Base-by-base conservation (phyloP, 306 rosid genomes). In the Luffa aegyptiaca region DNA sequence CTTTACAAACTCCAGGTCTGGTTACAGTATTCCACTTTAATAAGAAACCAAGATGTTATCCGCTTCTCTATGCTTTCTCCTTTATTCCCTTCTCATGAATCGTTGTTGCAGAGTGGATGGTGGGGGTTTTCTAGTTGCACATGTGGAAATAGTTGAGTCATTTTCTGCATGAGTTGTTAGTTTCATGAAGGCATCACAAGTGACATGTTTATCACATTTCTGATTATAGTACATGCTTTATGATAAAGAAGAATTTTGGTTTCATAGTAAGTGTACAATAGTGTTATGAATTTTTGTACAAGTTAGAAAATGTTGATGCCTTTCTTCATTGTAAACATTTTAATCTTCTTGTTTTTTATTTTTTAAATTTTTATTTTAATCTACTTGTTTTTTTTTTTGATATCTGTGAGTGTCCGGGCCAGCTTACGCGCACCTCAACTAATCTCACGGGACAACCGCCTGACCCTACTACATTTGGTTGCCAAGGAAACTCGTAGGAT, bases 1-100 rank as follows among this genome's bases (percentile, higher is more conserved):
- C 97, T 79, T 86, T 95, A 81, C 92, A 89, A 87, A 88, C 91
- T 81, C 97, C 97, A 84, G 98, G 97, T 95, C 41, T 37, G 79
- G 51, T 20, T 45, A 11, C 77, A 79, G 17, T 69, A 3, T 13
- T 80, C 82, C 66, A 51, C 45, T 41, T 65, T 53, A 26, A 74
- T 9, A 49, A 79, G 76, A 36, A 37, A 64, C 5, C 33, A 46
- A 49, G 17, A 41, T 12, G 26, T 39, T 37, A 44, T 55, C 66
- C 21, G 10, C 51, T 76, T 57, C 53, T 57, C 39, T 56, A 21
- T 44, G 41, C 10, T 26, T 46, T 26, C 5, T 5, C 61, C 17
- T 35, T 61, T 68, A 1, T 68, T 10, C 6, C 7, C 49, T 17
- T 68, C 44, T 68, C 48, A 7, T 37, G 46, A 41, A 41, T 42